These are phyloP conservation scores for Colletotrichum simmondsii DNA, from an alignment of 2,329 filamentous ascomycete species.

Conservation along the genomic window DNA sequence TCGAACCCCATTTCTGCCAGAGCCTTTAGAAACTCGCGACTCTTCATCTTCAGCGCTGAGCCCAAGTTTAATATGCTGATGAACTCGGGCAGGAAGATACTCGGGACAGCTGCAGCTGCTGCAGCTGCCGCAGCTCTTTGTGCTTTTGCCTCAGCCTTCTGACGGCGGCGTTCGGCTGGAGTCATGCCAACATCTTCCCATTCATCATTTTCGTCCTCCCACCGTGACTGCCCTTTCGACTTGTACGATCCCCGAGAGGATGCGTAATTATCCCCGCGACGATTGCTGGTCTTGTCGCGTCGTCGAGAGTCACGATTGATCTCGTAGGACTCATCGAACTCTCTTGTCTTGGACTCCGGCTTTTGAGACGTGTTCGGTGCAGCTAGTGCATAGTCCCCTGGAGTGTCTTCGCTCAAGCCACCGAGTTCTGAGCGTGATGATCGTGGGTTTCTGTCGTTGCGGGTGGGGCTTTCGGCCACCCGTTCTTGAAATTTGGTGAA, in stretches of 20 bases:
- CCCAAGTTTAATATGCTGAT: slow-evolving; percentile 90
- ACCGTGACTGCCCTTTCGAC: slow-evolving; percentile 6
- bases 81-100: slow-evolving; percentile 86
- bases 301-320: slow-evolving; percentile 29
- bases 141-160: slow-evolving; percentile 55
- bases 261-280: slow-evolving; percentile 15
- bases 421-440: background rate
- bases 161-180: slow-evolving; percentile 51
- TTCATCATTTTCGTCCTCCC: slow-evolving; percentile 45
- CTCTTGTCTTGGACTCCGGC: background rate
- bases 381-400: background rate
- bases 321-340: slow-evolving; percentile 31
- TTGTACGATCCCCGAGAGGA: slow-evolving; percentile 16
- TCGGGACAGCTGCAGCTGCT: slow-evolving; percentile 48
- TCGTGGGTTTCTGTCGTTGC: background rate
- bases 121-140: slow-evolving; percentile 53
- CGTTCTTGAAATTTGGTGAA: slow-evolving; percentile 14
- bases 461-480: background rate
- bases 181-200: slow-evolving; percentile 51
- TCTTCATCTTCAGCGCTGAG: slow-evolving; percentile 76
- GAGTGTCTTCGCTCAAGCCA: background rate
- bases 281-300: slow-evolving; percentile 19
- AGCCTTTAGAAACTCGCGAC: slow-evolving; percentile 77
- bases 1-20: slow-evolving; percentile 91
- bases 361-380: background rate